Conservation (phyloP, 257 asterid species). For the Agastache rugosa region DNA sequence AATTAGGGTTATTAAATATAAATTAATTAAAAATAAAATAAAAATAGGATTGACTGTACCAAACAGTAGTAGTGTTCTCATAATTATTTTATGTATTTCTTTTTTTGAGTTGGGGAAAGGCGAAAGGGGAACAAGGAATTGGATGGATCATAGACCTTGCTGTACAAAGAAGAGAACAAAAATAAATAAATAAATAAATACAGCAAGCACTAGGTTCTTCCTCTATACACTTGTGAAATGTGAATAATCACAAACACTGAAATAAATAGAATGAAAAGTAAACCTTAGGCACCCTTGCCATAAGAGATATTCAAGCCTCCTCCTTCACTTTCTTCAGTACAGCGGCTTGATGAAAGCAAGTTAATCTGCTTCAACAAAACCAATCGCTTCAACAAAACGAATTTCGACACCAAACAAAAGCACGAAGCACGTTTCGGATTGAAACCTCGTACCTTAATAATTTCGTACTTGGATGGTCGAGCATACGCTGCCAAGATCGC, state of each 20-base stretch:
- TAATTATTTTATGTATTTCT: too few relatives aligned
- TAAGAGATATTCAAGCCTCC: constrained; percentile 36
- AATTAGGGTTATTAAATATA: too few relatives aligned
- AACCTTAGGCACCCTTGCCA: constrained; percentile 46
- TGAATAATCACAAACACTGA: background rate
- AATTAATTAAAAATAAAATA: too few relatives aligned
- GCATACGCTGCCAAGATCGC: constrained; percentile 64
- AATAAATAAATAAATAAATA: background rate
- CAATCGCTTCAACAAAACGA: background rate
- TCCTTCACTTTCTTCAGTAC: constrained; percentile 37
- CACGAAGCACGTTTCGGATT: background rate
- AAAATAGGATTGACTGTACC: too few relatives aligned
- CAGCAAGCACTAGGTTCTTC: background rate
- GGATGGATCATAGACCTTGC: too few relatives aligned
- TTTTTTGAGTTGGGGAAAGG: too few relatives aligned
- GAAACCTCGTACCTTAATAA: constrained; percentile 57
- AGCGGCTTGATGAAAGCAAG: constrained; percentile 59
- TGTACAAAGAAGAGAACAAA: too few relatives aligned
- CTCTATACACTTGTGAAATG: background rate
- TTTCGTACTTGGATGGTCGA: constrained; percentile 60
- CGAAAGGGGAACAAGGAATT: too few relatives aligned
- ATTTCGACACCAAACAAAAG: background rate
- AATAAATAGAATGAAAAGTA: background rate
- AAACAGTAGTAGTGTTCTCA: too few relatives aligned
- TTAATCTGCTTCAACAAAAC: constrained; percentile 56